phyloP scores from a whole-genome alignment of 805 yeast genomes.

The baker's yeast (Saccharomyces cerevisiae) region DNA sequence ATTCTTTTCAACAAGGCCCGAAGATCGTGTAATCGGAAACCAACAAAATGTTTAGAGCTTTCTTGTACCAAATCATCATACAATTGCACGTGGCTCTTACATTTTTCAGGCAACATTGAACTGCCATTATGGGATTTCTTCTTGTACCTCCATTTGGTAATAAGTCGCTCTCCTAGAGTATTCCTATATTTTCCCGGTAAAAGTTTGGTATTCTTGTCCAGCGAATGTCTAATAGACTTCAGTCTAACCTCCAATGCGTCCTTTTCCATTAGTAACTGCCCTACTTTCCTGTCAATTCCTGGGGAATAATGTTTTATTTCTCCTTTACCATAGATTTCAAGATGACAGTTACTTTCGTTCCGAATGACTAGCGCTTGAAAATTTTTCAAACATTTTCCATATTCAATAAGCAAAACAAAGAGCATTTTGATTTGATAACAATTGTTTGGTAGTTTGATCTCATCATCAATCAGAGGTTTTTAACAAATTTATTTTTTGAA shows the following conservation, averaged over 20 bases:
- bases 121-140: conserved; percentile 4
- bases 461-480: background rate
- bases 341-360: background rate
- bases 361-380: background rate
- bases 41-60: conserved; percentile 3
- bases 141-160: conserved; percentile 10
- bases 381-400: background rate
- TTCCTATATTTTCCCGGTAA: background rate
- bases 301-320: background rate
- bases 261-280: background rate
- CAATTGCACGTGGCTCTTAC: conserved; percentile 3
- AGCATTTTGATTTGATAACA: background rate
- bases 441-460: background rate
- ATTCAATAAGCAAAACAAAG: background rate
- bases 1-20: conserved; percentile 7
- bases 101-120: conserved; percentile 5
- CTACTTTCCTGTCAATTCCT: background rate
- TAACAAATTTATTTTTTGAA: background rate
- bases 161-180: conserved; percentile 2
- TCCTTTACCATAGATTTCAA: background rate
- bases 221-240: background rate
- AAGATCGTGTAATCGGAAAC: conserved; percentile 7
- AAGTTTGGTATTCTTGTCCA: background rate
- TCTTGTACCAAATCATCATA: conserved; percentile 8
- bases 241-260: background rate